Evolutionary conservation across 116 monocot species (phyloP), one percentile per base, ranked within the genome.

Genomic region (Trichopus zeylanicus): DNA sequence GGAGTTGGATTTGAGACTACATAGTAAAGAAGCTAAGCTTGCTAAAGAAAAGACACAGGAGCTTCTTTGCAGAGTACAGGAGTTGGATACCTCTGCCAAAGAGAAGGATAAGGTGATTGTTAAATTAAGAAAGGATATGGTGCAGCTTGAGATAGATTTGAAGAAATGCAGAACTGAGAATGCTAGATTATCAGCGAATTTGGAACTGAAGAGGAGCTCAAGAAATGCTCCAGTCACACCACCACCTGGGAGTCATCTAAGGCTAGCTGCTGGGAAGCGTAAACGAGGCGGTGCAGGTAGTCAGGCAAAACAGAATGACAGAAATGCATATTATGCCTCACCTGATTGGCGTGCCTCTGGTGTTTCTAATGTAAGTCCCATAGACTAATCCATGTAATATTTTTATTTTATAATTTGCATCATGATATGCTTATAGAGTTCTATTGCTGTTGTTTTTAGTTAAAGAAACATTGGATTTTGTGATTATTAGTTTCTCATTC

Each of bases 71-170:
- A 39, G 70, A 26, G 38, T 66, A 7, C 61, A 85, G 22, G 60
- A 76, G 57, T 46, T 77, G 53, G 53, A 52, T n/a, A 62, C 38
- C 31, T 65, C 53, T 23, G 22, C 31, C 20, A 72, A 63, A 20
- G 74, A 64, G 57, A 91, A 85, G 59, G 79, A 82, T 34, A 38
- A 47, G 18, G 27, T 56, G n/a, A 82, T 79, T 67, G 61, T 37
- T 3, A 68, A 70, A 26, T 61, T 82, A 52, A 73, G 67, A 67
- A 63, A 29, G 63, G 73, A 76, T 12, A 10, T 77, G 31, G 46
- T 48, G 23, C 73, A 58, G 39, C n/a, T 56, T 46, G 64, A 61
- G 52, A 52, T 46, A 42, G 48, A 39, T 51, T 28, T 37, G 29
- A 33, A 29, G 8, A 55, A 57, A 47, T 30, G 31, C 34, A 55